Conservation (phyloP, 768 basidiomycete species). For the Saitozyma podzolica region DNA sequence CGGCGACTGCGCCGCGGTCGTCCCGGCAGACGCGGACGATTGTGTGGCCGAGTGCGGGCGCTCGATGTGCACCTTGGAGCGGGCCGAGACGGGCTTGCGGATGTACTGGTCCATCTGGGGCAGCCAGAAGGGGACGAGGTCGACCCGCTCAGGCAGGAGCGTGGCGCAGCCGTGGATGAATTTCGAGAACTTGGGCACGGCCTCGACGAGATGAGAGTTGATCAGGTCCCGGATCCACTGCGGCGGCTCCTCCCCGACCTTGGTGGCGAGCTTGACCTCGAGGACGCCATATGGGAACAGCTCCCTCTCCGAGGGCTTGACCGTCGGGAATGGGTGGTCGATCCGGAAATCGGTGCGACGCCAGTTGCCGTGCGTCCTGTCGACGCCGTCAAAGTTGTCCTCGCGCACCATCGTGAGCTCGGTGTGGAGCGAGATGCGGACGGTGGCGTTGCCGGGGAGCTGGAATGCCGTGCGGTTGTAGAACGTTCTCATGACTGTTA, state of each 20-base stretch:
- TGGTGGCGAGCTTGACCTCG: conserved; percentile 96
- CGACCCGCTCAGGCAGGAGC: conserved; percentile 84
- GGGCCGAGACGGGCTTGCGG: conserved; percentile 85
- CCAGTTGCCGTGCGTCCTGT: conserved; percentile 86
- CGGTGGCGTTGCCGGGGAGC: conserved; percentile 95
- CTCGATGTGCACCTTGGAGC: conserved; percentile 58
- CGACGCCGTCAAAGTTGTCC: conserved; percentile 87
- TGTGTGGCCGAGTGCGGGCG: conserved; percentile 60
- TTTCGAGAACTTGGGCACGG: conserved; percentile 94
- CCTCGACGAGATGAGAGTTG: conserved; percentile 90
- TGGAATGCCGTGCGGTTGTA: conserved; percentile 99
- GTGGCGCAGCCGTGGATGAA: conserved; percentile 97
- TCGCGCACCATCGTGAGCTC: conserved; percentile 92
- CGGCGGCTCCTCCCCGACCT: conserved; percentile 91
- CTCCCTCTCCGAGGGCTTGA: conserved; percentile 77
- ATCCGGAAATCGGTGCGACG: conserved; percentile 89
- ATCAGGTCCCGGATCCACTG: conserved; percentile 97
- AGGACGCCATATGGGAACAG: conserved; percentile 95
- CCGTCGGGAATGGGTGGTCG: conserved; percentile 81
- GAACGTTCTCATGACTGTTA: conserved; percentile 86
- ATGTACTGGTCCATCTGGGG: conserved; percentile 96
- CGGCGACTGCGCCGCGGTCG: conserved; percentile 54
- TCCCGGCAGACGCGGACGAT: conserved; percentile 45
- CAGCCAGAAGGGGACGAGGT: conserved; percentile 93
- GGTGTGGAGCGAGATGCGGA: conserved; percentile 96